Conservation (phyloP, 2,329 filamentous ascomycete species). For the Pseudogymnoascus sp. region DNA sequence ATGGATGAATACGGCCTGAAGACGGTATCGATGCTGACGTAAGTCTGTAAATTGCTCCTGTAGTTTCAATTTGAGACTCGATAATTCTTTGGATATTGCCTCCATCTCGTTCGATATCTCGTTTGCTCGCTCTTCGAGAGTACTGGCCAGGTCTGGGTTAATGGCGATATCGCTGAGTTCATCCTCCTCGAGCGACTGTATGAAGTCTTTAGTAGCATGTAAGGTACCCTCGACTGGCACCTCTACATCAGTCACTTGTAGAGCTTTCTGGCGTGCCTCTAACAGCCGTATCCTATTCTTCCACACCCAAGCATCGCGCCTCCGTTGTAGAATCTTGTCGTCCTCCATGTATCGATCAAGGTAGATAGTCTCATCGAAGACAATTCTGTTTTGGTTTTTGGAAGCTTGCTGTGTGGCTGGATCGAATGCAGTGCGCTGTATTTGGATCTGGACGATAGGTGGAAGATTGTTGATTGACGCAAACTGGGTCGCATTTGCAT, state of each 20-base stretch:
- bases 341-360: constrained; percentile 82
- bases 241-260: constrained; percentile 20
- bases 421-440: constrained; percentile 73
- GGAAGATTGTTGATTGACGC: constrained; percentile 69
- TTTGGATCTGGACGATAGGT: constrained; percentile 79
- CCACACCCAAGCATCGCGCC: constrained; percentile 66
- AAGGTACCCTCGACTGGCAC: constrained; percentile 25
- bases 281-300: constrained; percentile 55
- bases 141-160: constrained; percentile 32
- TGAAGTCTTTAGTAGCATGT: constrained; percentile 30
- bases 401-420: constrained; percentile 48
- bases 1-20: constrained; percentile 92
- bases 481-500: constrained; percentile 52
- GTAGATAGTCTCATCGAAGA: constrained; percentile 73
- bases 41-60: constrained; percentile 53
- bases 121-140: constrained; percentile 38
- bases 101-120: constrained; percentile 40
- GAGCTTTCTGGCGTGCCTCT: constrained; percentile 31
- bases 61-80: constrained; percentile 29
- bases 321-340: constrained; percentile 51
- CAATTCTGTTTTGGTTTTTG: constrained; percentile 71
- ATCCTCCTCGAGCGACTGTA: constrained; percentile 37
- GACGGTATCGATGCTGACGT: constrained; percentile 62
- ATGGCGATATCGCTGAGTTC: constrained; percentile 36
- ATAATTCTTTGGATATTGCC: constrained; percentile 38